A percentile compares a stretch with the other conserved stretches of the same genome.
phyloP scores from a whole-genome alignment of 306 rosid genomes.

The Astragalus membranaceus region DNA sequence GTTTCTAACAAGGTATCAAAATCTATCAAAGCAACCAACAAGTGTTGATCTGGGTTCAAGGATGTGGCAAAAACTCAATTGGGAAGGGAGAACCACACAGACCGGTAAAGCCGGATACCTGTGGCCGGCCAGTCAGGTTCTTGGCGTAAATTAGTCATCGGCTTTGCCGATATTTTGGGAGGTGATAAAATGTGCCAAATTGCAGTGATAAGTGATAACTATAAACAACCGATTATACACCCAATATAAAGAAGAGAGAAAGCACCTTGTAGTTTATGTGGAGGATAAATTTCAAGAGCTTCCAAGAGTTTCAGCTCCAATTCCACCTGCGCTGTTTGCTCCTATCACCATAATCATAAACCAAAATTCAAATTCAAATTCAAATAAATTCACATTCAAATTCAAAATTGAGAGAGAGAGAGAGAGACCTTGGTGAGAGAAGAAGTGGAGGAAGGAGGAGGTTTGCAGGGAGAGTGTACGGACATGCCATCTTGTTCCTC shows the following conservation, averaged over 20 bases:
- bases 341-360: conserved; percentile 40
- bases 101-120: no score
- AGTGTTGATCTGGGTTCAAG: no score
- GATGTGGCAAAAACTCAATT: no score
- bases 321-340: conserved; percentile 68
- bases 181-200: no score
- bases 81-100: no score
- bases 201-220: no score
- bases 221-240: no score
- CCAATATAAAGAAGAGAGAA: no score
- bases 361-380: neutral
- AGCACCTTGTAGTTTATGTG: conserved; percentile 56
- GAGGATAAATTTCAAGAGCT: conserved; percentile 84
- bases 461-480: conserved; percentile 96
- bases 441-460: conserved; percentile 94
- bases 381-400: neutral
- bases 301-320: conserved; percentile 76
- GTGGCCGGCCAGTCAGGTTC: no score
- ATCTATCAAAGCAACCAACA: no score
- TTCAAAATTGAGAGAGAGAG: neutral
- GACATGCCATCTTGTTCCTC: conserved; percentile 96
- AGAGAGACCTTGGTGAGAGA: conserved; percentile 71
- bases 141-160: no score
- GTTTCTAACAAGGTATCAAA: neutral
- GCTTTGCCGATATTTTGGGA: no score